These are phyloP conservation scores for Prorocentrum cordatum DNA, from an alignment of 169 alveolate species.

Conservation along the genomic window DNA sequence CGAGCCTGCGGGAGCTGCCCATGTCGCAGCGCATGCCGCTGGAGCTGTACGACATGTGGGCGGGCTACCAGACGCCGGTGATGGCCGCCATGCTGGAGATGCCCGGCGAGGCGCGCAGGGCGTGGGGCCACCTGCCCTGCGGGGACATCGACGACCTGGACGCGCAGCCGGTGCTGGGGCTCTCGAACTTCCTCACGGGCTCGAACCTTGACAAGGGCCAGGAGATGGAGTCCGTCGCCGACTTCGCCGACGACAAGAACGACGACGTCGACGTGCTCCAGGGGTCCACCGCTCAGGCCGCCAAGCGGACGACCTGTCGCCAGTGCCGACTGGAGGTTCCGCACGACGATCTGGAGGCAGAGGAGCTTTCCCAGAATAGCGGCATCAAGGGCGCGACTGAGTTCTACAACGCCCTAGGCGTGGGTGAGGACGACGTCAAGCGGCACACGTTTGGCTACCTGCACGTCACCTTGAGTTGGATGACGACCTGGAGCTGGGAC, in stretches of 20 bases:
- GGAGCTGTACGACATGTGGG: conserved; percentile 66
- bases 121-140: conserved; percentile 44
- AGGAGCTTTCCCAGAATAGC: too few species aligned
- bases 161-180: conserved; percentile 37
- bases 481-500: conserved; percentile 57
- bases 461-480: conserved; percentile 69
- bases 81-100: conserved; percentile 49
- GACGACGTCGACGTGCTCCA: too few species aligned
- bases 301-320: too few species aligned
- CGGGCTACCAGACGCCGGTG: conserved; percentile 58
- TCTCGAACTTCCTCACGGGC: conserved; percentile 43
- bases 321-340: too few species aligned
- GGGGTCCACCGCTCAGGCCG: too few species aligned
- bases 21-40: conserved; percentile 58
- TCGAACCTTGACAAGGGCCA: conserved; percentile 24
- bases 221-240: background rate
- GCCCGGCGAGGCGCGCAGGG: conserved; percentile 10
- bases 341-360: too few species aligned
- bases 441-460: conserved; percentile 65
- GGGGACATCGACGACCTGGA: conserved; percentile 62
- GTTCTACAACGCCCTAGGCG: too few species aligned
- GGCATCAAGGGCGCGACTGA: too few species aligned
- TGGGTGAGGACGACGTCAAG: background rate
- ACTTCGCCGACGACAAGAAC: background rate
- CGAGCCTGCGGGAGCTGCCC: conserved; percentile 12